Evolutionary conservation across 2,329 filamentous ascomycete genomes (phyloP).

Genomic region (Dactylonectria estremocensis): DNA sequence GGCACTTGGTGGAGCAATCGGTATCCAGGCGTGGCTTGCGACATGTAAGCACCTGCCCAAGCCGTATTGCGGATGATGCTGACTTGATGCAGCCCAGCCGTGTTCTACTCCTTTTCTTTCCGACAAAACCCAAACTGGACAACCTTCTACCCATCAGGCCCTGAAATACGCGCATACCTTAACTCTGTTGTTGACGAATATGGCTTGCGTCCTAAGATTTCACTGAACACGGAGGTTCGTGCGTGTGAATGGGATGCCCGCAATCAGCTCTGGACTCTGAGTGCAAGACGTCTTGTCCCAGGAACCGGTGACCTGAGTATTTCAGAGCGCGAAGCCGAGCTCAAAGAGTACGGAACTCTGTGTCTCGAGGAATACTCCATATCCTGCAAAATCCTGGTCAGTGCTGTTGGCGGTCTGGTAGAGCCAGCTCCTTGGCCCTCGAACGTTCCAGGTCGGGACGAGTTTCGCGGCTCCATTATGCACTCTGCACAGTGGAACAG

Average conservation of each 20-base stretch:
- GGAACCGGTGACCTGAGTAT: neutral
- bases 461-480: neutral
- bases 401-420: neutral
- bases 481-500: neutral
- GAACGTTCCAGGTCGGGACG: neutral
- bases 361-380: neutral
- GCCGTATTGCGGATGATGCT: neutral
- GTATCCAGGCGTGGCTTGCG: neutral
- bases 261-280: neutral
- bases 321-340: neutral
- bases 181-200: neutral
- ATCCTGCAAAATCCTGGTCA: neutral
- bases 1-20: neutral
- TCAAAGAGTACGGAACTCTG: neutral
- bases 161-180: neutral
- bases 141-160: neutral
- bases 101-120: neutral
- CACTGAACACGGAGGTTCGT: neutral
- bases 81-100: neutral
- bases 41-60: neutral
- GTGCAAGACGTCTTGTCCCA: neutral
- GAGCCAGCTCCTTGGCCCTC: neutral
- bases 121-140: neutral
- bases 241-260: neutral
- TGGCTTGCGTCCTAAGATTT: neutral